Base-by-base conservation (phyloP, 805 yeast genomes). In the Yamadazyma akitaensis region DNA sequence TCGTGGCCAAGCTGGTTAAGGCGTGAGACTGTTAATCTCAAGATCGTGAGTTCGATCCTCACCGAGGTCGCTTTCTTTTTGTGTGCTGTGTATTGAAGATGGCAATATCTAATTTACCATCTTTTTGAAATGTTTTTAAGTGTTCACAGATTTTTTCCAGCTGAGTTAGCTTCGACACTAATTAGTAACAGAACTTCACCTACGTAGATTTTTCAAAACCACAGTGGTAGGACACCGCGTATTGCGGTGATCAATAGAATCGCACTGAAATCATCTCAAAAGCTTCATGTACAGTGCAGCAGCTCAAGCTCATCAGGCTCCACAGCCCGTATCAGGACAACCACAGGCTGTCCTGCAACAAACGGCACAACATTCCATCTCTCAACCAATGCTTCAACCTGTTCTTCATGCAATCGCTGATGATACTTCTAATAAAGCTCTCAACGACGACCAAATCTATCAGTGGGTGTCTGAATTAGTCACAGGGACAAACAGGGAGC, bases 391-490 rank as follows among this genome's bases (percentile, higher is more conserved):
- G 2, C 14, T 24, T 6, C 25, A 33, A 5, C 42, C 41, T 17
- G 18, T 31, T 40, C 34, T 25, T 5, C 31, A 34, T 24, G 44
- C 31, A 2, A 21, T 21, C 10, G 24, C 37, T 6, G 44, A 41
- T 14, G 25, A 25, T 11, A 38, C 12, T 14, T 13, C 31, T 12
- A 44, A 44, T 26, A 52, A 47, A 42, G 55, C 77, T 1, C 58
- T 72, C 30, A 65, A 63, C 46, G 96, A 89, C 61, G 88, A 87
- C 46, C 86, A 88, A 58, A 92, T 92, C 6, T 88, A 83, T 63
- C 84, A 83, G 50, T 89, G 97, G 96, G 87, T 94, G 38, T 77
- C 85, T 21, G 97, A 94, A 63, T 73, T 92, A 43, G 89, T 89
- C 33, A 84, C 89, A 49, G 97, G 97, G 1, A 87, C 91, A 24